phyloP scores from a whole-genome alignment of 108 stramenopile species.

The Aurantiochytrium sp. region DNA sequence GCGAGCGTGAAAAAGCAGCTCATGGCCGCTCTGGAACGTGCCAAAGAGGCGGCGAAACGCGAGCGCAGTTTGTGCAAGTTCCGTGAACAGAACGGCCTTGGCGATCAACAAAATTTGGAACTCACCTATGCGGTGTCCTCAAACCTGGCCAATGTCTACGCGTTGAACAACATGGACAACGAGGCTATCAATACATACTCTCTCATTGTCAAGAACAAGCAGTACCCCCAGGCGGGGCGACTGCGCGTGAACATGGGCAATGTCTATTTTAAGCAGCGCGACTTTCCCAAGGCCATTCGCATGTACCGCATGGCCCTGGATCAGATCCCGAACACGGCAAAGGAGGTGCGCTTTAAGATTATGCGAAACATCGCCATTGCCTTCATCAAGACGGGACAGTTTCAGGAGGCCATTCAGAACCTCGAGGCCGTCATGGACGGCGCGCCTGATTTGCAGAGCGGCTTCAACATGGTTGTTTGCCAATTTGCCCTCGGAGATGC shows the following conservation, averaged over 20 bases:
- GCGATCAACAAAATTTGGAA: conserved; percentile 55
- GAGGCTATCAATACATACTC: conserved; percentile 67
- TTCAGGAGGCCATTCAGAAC: conserved; percentile 66
- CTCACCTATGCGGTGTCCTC: conserved; percentile 69
- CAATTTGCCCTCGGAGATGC: conserved; percentile 70
- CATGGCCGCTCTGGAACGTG: conserved; percentile 60
- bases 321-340: conserved; percentile 58
- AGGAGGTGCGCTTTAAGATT: conserved; percentile 60
- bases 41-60: conserved; percentile 68
- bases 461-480: conserved; percentile 73
- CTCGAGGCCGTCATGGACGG: conserved; percentile 65
- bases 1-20: conserved; percentile 40
- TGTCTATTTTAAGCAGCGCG: conserved; percentile 63
- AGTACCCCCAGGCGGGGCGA: conserved; percentile 51
- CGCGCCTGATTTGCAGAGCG: conserved; percentile 62
- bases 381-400: conserved; percentile 64
- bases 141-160: conserved; percentile 65
- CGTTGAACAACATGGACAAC: conserved; percentile 63
- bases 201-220: conserved; percentile 59
- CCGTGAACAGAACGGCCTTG: conserved; percentile 53
- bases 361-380: conserved; percentile 76
- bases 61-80: conserved; percentile 55
- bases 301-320: conserved; percentile 80
- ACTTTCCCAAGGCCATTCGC: conserved; percentile 70
- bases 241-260: conserved; percentile 79